Evolutionary conservation across 2,329 filamentous ascomycete genomes (phyloP).

Genomic region (Botryosphaeria dothidea): DNA sequence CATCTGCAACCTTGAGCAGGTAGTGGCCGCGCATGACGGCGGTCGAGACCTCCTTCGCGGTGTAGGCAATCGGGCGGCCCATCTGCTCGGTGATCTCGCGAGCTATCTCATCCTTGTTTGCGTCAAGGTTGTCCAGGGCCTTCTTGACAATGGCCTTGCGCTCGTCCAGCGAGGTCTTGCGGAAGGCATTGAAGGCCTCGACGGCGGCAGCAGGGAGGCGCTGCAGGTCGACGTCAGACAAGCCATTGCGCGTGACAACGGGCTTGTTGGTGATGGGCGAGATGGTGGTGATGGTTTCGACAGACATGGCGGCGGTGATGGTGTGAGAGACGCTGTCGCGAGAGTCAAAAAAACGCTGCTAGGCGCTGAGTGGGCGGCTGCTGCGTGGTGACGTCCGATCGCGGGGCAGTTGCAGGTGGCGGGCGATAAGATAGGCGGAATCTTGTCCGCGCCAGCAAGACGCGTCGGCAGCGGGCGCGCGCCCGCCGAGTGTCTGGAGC

Average conservation of each 20-base stretch:
- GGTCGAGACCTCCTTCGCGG: constrained; percentile 78
- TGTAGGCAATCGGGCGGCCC: constrained; percentile 89
- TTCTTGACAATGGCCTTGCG: constrained; percentile 80
- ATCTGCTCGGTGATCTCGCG: constrained; percentile 90
- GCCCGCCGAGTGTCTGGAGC: too few species aligned
- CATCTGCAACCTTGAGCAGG: constrained; percentile 77
- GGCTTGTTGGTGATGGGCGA: constrained; percentile 87
- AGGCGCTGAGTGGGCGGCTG: background rate
- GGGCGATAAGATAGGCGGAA: constrained; percentile 16
- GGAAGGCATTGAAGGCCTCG: constrained; percentile 74
- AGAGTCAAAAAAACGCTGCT: background rate
- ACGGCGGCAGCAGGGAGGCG: constrained; percentile 71
- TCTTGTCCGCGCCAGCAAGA: background rate
- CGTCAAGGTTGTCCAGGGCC: constrained; percentile 69
- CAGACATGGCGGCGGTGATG: constrained; percentile 44
- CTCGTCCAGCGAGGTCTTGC: constrained; percentile 71
- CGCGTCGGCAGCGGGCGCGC: constrained; percentile 8
- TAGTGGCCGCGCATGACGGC: constrained; percentile 85
- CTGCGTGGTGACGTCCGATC: constrained; percentile 10
- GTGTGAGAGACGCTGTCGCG: background rate
- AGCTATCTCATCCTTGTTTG: constrained; percentile 76
- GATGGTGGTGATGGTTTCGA: constrained; percentile 71
- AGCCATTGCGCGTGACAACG: constrained; percentile 75
- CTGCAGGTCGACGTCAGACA: constrained; percentile 69
- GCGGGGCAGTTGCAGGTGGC: background rate